Evolutionary conservation across 1,284 basidiomycete genomes (phyloP).

Genomic region (Bjerkandera adusta): DNA sequence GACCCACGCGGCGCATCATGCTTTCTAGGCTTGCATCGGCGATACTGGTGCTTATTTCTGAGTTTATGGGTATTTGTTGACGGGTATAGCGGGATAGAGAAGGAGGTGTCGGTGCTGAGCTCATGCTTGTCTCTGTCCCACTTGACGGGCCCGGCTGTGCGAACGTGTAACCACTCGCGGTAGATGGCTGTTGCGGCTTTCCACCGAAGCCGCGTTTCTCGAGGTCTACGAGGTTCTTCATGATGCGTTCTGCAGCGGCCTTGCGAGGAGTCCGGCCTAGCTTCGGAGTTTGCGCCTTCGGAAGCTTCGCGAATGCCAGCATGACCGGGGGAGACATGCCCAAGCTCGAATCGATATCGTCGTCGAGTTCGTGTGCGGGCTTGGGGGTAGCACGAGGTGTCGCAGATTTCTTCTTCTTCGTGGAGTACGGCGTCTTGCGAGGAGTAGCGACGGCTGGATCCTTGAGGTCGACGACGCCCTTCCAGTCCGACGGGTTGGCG

Average conservation of each 20-base stretch:
- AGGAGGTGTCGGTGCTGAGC: conserved; percentile 62
- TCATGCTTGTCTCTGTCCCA: conserved; percentile 54
- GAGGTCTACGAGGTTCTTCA: conserved; percentile 49
- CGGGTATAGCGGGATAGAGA: conserved; percentile 61
- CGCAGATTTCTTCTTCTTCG: conserved; percentile 22
- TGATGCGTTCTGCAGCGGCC: conserved; percentile 67
- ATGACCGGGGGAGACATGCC: conserved; percentile 88
- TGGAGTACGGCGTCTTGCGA: conserved; percentile 5
- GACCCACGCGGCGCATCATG: conserved; percentile 51
- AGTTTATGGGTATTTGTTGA: conserved; percentile 31
- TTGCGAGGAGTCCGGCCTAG: conserved; percentile 60
- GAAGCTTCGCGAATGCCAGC: conserved; percentile 73
- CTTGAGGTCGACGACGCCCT: conserved; percentile 72
- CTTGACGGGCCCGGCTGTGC: neutral
- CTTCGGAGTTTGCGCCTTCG: conserved; percentile 48
- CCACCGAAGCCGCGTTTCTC: conserved; percentile 18
- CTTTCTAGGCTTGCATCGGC: conserved; percentile 40
- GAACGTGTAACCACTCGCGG: neutral
- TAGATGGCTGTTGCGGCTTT: neutral
- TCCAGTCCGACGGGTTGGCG: conserved; percentile 56
- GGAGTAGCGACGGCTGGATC: conserved; percentile 48
- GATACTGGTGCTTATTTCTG: conserved; percentile 40
- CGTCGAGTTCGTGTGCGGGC: conserved; percentile 9
- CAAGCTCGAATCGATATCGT: conserved; percentile 57
- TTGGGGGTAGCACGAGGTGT: conserved; percentile 23